Percentiles rank a stretch among this genome's conserved stretches.
Evolutionary conservation across 2,329 filamentous ascomycete species (phyloP).

Genomic region (Monosporascus sp.): DNA sequence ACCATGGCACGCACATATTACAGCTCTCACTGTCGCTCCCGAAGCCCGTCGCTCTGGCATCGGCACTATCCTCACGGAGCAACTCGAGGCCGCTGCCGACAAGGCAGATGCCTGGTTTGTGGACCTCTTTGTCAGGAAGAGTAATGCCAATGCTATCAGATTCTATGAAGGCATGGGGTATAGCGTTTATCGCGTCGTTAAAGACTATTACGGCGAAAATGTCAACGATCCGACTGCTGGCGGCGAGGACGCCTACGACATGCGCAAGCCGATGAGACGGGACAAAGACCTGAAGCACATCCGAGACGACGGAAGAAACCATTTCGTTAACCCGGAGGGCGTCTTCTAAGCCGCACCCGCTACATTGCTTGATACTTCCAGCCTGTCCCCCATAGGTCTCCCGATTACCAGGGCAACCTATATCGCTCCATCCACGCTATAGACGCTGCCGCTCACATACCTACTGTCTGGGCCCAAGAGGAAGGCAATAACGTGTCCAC

Average conservation of each 20-base stretch:
- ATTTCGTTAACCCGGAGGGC: conserved; percentile 74
- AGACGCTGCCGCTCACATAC: conserved; percentile 41
- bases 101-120: conserved; percentile 88
- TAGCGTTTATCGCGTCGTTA: conserved; percentile 80
- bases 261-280: conserved; percentile 84
- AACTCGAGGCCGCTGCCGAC: conserved; percentile 78
- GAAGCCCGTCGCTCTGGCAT: conserved; percentile 80
- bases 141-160: conserved; percentile 79
- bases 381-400: background rate
- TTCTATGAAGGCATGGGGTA: conserved; percentile 93
- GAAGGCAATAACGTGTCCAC: conserved; percentile 41
- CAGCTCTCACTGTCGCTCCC: conserved; percentile 86
- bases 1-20: conserved; percentile 99
- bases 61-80: conserved; percentile 74
- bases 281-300: conserved; percentile 74
- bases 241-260: conserved; percentile 89
- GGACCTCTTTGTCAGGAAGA: conserved; percentile 85
- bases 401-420: conserved; percentile 8
- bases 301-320: conserved; percentile 72
- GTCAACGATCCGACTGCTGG: conserved; percentile 55
- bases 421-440: conserved; percentile 40
- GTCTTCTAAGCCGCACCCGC: conserved; percentile 59
- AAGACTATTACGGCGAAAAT: conserved; percentile 90
- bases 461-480: conserved; percentile 41
- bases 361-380: background rate